Base-by-base conservation (phyloP, 306 rosid genomes). In the Vigna angularis region DNA sequence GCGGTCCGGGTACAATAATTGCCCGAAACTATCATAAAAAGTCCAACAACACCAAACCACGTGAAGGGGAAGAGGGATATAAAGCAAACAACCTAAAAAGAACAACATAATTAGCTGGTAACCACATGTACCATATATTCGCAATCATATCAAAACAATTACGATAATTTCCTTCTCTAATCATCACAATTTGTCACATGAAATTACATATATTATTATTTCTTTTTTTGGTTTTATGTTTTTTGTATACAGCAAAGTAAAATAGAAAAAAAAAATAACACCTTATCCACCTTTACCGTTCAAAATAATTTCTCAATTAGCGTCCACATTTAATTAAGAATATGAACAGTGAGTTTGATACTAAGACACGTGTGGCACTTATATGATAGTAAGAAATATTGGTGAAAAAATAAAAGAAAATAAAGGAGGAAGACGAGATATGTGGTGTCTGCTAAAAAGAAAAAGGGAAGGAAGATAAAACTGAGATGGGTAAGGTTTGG, bases 1-100 rank as follows among this genome's bases (percentile, higher is more conserved):
- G 69, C 69, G 75, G 79, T 50, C n/a, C 20, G 61, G 28, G n/a
- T 50, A 34, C 83, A 79, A 79, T 79, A 71, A 79, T 79, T 71
- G 81, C 14, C 9, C 52, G 42, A 72, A 70, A 48, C 6, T 42
- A 20, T 3, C 32, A 20, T 70, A 62, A 53, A 70, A 82, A 48
- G 70, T 52, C 48, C 24, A 44, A 11, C 12, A 55, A 70, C 17
- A 47, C 79, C 74, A 79, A 74, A 68, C 58, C 81, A 79, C 72
- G 86, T 79, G 83, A 74, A 79, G 28, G 70, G 55, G 18, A 79
- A 42, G 67, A 57, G 56, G 52, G 62, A 67, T 51, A 65, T 70
- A 83, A 79, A 83, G 84, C 30, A 53, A 79, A 73, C 6, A 44
- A 9, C 45, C 34, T 56, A 44, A 26, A 74, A 59, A 32, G 15